Evolutionary conservation across 2,329 filamentous ascomycete genomes (phyloP).

Genomic region (Tolypocladium ophioglossoides): DNA sequence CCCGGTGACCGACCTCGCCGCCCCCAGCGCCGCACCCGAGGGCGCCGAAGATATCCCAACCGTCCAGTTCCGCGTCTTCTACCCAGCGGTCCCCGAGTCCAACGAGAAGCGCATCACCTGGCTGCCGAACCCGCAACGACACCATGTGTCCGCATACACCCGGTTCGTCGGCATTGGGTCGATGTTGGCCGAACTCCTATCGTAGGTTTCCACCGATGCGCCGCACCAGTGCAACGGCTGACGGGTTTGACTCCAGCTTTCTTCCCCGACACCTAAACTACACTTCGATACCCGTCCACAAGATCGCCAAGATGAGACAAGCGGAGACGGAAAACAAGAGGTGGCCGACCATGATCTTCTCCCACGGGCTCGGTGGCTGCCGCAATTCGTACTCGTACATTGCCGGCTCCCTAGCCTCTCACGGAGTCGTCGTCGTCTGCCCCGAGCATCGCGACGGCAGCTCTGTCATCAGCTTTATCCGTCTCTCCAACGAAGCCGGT

Average conservation of each 20-base stretch:
- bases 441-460: conserved; percentile 79
- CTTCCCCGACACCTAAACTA: conserved; percentile 64
- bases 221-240: background rate
- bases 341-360: conserved; percentile 81
- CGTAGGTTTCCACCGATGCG: conserved; percentile 32
- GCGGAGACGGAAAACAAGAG: conserved; percentile 35
- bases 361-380: conserved; percentile 72
- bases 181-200: conserved; percentile 46
- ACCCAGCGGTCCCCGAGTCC: conserved; percentile 51
- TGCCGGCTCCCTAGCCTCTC: conserved; percentile 65
- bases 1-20: conserved; percentile 48
- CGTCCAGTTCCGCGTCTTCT: conserved; percentile 73
- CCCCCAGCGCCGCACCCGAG: conserved; percentile 42
- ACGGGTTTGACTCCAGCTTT: conserved; percentile 31
- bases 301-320: conserved; percentile 55
- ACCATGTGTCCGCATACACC: conserved; percentile 64
- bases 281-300: conserved; percentile 59
- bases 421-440: conserved; percentile 71
- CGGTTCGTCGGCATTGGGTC: conserved; percentile 60
- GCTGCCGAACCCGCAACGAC: conserved; percentile 67
- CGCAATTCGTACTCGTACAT: conserved; percentile 81
- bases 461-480: conserved; percentile 62
- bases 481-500: conserved; percentile 42
- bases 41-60: conserved; percentile 53
- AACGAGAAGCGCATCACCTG: conserved; percentile 55